Evolutionary conservation across 768 basidiomycete species (phyloP), one percentile per base, ranked within the genome.

Genomic region (Vararia minispora): DNA sequence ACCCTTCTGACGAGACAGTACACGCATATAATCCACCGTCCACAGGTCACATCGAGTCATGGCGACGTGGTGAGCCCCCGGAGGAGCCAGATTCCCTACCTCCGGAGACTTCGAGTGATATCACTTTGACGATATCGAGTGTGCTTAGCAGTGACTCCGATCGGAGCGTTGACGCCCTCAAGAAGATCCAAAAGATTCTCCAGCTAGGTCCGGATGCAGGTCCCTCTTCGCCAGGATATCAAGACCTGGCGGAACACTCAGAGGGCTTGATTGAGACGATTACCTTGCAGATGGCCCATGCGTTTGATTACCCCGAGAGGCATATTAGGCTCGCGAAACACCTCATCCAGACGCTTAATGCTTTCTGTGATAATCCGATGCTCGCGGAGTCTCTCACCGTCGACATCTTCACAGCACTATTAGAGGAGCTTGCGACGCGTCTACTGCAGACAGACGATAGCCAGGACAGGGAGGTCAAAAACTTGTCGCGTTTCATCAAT

Each of bases 261-360:
- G 76, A 90, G 57, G 83, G 85, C 11, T 62, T 99, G 30, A 74
- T 94, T 23, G 88, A 92, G 54, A 89, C 88, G 1, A 80, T 99
- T 51, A 84, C 86, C 3, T 66, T 86, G 18, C 85, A 92, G 52
- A 88, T 94, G 86, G 74, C 84, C 8, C 85, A 89, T 55, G 78
- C 90, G 14, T 98, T 97, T 54, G 86, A 90, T 36, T 72, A 74
- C 33, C 79, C 79, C 2, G 76, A 83, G 21, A 79, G 84, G 45
- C 88, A 89, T 51, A 91, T 95, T 63, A 75, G 95, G 28, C 67
- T 99, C 7, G 89, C 92, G 33, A 99, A 99, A 59, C 95, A 98
- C 58, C 74, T 98, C 37, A 94, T 98, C 45, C 92, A 97, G 58
- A 92, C 92, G 0, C 72, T 97, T 21, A 91, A 92, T 51, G 84